phyloP scores from a whole-genome alignment of 768 basidiomycete species.

The Gymnopilus dilepis region DNA sequence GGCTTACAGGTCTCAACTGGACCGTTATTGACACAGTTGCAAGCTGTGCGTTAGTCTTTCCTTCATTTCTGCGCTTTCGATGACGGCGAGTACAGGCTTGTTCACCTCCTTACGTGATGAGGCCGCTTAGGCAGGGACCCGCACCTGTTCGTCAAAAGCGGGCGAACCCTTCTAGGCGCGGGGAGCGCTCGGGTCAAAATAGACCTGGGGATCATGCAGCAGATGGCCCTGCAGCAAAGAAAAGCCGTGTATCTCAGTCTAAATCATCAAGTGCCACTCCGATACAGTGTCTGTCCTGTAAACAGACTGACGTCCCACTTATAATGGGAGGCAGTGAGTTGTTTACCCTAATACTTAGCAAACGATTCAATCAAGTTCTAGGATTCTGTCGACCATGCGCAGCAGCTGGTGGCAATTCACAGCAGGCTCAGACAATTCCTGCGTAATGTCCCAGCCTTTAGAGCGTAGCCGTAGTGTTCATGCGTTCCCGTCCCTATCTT shows the following conservation, averaged over 20 bases:
- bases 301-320: slow-evolving; percentile 73
- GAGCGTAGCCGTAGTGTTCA: background rate
- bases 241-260: slow-evolving; percentile 18
- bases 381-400: slow-evolving; percentile 74
- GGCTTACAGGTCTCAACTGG: slow-evolving; percentile 63
- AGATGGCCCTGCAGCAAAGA: slow-evolving; percentile 21
- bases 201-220: slow-evolving; percentile 6
- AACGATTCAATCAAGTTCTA: slow-evolving; percentile 32
- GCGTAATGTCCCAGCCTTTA: background rate
- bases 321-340: slow-evolving; percentile 75
- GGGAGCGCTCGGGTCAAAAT: slow-evolving; percentile 29
- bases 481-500: background rate
- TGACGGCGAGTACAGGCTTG: slow-evolving; percentile 43
- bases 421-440: slow-evolving; percentile 18
- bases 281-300: slow-evolving; percentile 63
- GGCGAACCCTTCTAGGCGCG: slow-evolving; percentile 32
- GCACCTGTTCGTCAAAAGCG: slow-evolving; percentile 35
- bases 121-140: slow-evolving; percentile 57
- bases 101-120: slow-evolving; percentile 56
- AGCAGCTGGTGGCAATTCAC: slow-evolving; percentile 52
- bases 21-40: slow-evolving; percentile 60
- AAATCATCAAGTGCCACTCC: slow-evolving; percentile 26
- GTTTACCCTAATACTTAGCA: background rate
- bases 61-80: background rate
- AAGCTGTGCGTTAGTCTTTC: slow-evolving; percentile 53